Base-by-base conservation (phyloP, 306 rosid genomes). In the Citrullus colocynthis region DNA sequence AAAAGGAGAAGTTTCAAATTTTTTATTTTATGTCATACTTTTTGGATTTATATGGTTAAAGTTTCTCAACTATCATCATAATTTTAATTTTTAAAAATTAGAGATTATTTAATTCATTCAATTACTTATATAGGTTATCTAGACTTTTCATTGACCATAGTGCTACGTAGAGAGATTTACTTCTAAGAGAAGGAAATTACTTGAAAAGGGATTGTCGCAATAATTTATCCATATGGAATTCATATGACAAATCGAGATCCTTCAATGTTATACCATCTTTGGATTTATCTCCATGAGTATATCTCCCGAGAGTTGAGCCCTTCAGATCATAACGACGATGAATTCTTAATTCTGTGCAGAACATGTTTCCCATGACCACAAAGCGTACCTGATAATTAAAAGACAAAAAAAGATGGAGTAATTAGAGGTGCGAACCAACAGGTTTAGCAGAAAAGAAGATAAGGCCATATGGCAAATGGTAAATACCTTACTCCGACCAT, bases 361-460 rank as follows among this genome's bases (percentile, higher is more conserved):
- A 92, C 99, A 95, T 92, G 83, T 95, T 95, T 67, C 99, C 99
- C 99, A 95, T 95, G 81, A 95, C 98, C 84, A 95, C 91, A 77
- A 95, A 95, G 39, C 98, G 98, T 55, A 95, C 96, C 99, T 95
- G 79, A 62, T 79, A 41, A 66, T 55, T 85, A 76, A 86, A 82
- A 79, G 56, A 80, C 74, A 66, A 49, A 86, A 74, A 86, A 81
- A 78, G 54, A 80, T 76, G 75, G 54, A 42, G 66, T 76, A 67
- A 6, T 28, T 28, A 81, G 5, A 74, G 65, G 16, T 24, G 76
- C 79, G 49, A 58, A 69, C 66, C 57, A 56, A 75, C 81, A 71
- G 57, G 55, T 41, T 51, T 7, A 52, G 18, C 76, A 76, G 60
- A 76, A 74, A 79, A 59, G 77, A 79, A 81, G 57, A 74, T 12